A percentile compares a stretch with the other conserved stretches of the same genome.
phyloP scores from a whole-genome alignment of 805 yeast genomes.

The Candida krabiensis region DNA sequence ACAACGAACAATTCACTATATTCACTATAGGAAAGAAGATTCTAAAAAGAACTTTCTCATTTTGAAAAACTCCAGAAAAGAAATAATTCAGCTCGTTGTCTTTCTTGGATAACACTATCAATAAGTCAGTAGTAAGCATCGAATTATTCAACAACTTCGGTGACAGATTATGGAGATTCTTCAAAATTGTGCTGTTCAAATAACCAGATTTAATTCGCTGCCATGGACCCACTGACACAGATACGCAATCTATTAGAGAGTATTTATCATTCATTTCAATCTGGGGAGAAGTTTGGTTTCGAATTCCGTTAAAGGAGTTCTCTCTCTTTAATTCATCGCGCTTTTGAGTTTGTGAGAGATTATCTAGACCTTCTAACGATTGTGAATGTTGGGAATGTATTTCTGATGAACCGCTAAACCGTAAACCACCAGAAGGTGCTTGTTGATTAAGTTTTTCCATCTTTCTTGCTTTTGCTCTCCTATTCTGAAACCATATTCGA shows the following conservation, averaged over 20 bases:
- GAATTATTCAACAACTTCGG: constrained; percentile 63
- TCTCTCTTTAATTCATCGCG: constrained; percentile 17
- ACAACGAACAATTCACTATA: constrained; percentile 58
- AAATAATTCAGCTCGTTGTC: constrained; percentile 75
- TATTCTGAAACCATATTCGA: constrained; percentile 90
- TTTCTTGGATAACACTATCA: constrained; percentile 68
- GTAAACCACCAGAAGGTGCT: constrained; percentile 8
- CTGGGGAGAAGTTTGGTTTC: constrained; percentile 37
- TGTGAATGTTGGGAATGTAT: constrained; percentile 8
- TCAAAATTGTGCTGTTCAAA: constrained; percentile 39
- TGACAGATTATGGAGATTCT: constrained; percentile 57
- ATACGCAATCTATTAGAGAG: constrained; percentile 61
- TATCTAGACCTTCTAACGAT: constrained; percentile 16
- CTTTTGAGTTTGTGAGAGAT: constrained; percentile 8
- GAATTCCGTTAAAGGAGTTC: constrained; percentile 19
- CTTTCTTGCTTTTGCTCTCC: constrained; percentile 77
- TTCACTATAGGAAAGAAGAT: constrained; percentile 67
- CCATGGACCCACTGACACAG: constrained; percentile 79
- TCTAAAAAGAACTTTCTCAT: constrained; percentile 66
- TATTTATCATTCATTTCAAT: constrained; percentile 63
- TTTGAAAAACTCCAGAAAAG: constrained; percentile 70
- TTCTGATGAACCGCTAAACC: background rate
- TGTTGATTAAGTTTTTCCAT: constrained; percentile 47
- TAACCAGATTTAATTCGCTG: constrained; percentile 72
- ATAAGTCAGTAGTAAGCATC: constrained; percentile 68